Percentiles rank a stretch among this genome's conserved stretches.
phyloP scores from a whole-genome alignment of 2,329 filamentous ascomycete species.

The Cladophialophora chaetospira region DNA sequence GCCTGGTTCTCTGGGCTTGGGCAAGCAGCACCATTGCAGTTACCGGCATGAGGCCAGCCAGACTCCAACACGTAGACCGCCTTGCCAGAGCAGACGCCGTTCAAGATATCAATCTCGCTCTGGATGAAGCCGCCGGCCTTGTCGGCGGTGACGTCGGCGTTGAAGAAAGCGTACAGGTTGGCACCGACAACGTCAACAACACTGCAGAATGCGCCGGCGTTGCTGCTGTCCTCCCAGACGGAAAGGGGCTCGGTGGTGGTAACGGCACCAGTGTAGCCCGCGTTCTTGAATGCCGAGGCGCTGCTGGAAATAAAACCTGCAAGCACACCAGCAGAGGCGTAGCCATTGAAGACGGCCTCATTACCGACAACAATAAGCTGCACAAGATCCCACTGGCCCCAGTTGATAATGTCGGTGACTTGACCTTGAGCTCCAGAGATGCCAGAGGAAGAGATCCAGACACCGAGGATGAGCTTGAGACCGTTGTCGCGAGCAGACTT shows the following conservation, averaged over 20 bases:
- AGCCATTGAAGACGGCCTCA: slow-evolving; percentile 79
- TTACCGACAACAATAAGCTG: slow-evolving; percentile 85
- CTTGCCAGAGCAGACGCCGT: slow-evolving; percentile 70
- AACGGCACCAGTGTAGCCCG: slow-evolving; percentile 72
- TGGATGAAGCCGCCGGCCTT: slow-evolving; percentile 76
- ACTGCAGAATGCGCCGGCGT: slow-evolving; percentile 61
- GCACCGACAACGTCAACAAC: slow-evolving; percentile 76
- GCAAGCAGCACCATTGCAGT: slow-evolving; percentile 70
- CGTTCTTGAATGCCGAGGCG: slow-evolving; percentile 62
- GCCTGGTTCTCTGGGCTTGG: slow-evolving; percentile 69
- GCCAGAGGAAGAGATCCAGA: slow-evolving; percentile 72
- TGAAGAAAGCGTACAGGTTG: slow-evolving; percentile 97
- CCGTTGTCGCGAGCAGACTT: slow-evolving; percentile 65
- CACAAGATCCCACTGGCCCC: slow-evolving; percentile 74
- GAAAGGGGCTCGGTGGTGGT: slow-evolving; percentile 87
- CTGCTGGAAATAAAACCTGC: slow-evolving; percentile 68
- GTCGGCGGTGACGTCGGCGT: slow-evolving; percentile 63
- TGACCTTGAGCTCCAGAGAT: slow-evolving; percentile 69
- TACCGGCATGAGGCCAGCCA: slow-evolving; percentile 78
- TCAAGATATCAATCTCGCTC: slow-evolving; percentile 70
- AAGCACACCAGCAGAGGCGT: slow-evolving; percentile 66
- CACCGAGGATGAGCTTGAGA: slow-evolving; percentile 79
- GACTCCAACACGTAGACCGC: slow-evolving; percentile 82
- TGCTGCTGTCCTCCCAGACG: slow-evolving; percentile 63
- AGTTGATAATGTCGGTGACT: slow-evolving; percentile 70